phyloP scores from a whole-genome alignment of 768 basidiomycete genomes.

The Kwoniella pini region DNA sequence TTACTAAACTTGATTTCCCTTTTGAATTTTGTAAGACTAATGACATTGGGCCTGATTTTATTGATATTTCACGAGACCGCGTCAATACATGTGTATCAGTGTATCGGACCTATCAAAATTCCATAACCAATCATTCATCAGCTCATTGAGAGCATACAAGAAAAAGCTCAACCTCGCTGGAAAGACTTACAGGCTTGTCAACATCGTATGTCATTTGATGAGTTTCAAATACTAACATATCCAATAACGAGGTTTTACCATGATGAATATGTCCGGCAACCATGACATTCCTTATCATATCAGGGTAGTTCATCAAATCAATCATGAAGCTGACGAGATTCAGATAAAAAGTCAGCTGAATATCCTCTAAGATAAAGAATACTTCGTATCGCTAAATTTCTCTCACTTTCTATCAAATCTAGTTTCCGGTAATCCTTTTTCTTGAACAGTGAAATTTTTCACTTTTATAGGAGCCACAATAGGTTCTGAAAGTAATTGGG shows the following conservation, averaged over 20 bases:
- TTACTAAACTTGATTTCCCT: slow-evolving; percentile 90
- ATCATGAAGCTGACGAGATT: slow-evolving; percentile 78
- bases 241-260: slow-evolving; percentile 94
- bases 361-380: neutral
- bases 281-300: slow-evolving; percentile 94
- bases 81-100: slow-evolving; percentile 93
- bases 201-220: slow-evolving; percentile 93
- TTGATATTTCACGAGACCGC: slow-evolving; percentile 83
- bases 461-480: slow-evolving; percentile 94
- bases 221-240: slow-evolving; percentile 96
- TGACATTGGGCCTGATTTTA: slow-evolving; percentile 97
- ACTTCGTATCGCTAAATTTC: neutral
- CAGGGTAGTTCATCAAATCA: slow-evolving; percentile 85
- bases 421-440: slow-evolving; percentile 93
- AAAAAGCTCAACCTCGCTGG: slow-evolving; percentile 1
- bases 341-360: neutral
- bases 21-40: slow-evolving; percentile 77
- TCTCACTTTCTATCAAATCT: slow-evolving; percentile 94
- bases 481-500: slow-evolving; percentile 90
- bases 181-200: slow-evolving; percentile 70
- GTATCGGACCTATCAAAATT: slow-evolving; percentile 70
- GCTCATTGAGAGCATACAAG: neutral
- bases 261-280: slow-evolving; percentile 96
- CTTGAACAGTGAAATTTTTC: slow-evolving; percentile 89
- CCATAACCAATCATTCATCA: neutral